Evolutionary conservation across 225 moss, liverwort and hornwort genomes (phyloP), one percentile per base, ranked within the genome.

Genomic region (Asterella californica): DNA sequence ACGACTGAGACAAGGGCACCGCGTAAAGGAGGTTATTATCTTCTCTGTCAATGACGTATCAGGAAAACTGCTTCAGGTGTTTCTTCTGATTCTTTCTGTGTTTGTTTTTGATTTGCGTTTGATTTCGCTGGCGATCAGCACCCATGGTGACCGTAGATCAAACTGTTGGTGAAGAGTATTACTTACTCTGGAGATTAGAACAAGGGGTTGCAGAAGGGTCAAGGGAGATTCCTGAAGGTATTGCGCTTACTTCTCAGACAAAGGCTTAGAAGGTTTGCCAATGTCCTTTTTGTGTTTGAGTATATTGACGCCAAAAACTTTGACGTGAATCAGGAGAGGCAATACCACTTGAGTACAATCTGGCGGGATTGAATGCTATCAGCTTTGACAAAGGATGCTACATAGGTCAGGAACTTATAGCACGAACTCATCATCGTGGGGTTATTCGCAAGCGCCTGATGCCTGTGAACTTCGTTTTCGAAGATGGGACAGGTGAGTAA

Each of bases 361-460:
- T 97, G 76, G 94, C 85, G 38, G 97, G 89, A 27, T 82, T 97
- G 63, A 92, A 91, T 80, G 97, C 97, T 29, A 93, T 97, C 87
- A 92, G 90, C 77, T 97, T 97, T 83, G 92, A 93, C 11, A 97
- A 97, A 85, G 97, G 97, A 77, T 97, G 97, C 75, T 97, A 97
- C 79, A 90, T 97, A 9, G 97, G 97, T 67, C 97, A 97, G 86
- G 97, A 97, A 55, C 88, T 97, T 50, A 85, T 94, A 49, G 97
- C 97, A 38, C 90, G 97, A 71, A 94, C 97, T 66, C 94, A 97
- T 82, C 92, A 94, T 54, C 94, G 97, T 77, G 97, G 97, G 42
- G 92, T 94, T 47, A 93, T 97, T 71, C 91, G 97, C 53, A 97
- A 97, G 83, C 94, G 97, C 57, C 14, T 94, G 14, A 84, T 94